A percentile compares a stretch with the other conserved stretches of the same genome.
phyloP scores from a whole-genome alignment of 257 asterid species.

The Voacanga thouarsii region DNA sequence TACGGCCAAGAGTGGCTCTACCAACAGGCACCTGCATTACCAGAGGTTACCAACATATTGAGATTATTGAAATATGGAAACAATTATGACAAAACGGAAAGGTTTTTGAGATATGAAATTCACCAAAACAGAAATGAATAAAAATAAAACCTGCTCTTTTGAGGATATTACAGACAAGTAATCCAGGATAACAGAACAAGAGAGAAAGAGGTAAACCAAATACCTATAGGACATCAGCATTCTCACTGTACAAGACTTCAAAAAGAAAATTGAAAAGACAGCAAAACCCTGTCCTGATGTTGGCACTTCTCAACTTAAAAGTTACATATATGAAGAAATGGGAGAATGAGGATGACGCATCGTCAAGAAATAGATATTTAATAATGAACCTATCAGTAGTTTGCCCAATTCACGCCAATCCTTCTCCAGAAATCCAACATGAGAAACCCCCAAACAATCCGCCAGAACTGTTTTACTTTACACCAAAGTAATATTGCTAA shows the following conservation, averaged over 20 bases:
- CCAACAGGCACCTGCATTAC: conserved; percentile 89
- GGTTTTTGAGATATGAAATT: no score
- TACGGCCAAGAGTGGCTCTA: conserved; percentile 95
- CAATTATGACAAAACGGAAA: neutral
- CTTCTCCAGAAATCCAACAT: neutral
- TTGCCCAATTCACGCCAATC: neutral
- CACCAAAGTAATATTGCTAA: neutral
- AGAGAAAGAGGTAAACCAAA: neutral
- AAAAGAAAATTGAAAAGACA: neutral
- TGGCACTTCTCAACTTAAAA: neutral
- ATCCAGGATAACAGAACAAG: neutral
- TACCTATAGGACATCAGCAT: neutral
- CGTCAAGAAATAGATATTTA: neutral
- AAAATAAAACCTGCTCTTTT: neutral
- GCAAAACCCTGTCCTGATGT: neutral
- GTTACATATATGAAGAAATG: neutral
- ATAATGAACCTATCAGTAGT: neutral
- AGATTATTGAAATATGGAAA: neutral
- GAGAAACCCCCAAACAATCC: neutral
- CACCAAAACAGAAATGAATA: neutral
- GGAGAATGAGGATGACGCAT: no score
- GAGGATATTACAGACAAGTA: neutral
- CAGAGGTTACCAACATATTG: conserved; percentile 2
- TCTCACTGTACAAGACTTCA: neutral
- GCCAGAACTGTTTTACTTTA: neutral